Evolutionary conservation across 2,329 filamentous ascomycete species (phyloP).

Genomic region (Aspergillus sp.): DNA sequence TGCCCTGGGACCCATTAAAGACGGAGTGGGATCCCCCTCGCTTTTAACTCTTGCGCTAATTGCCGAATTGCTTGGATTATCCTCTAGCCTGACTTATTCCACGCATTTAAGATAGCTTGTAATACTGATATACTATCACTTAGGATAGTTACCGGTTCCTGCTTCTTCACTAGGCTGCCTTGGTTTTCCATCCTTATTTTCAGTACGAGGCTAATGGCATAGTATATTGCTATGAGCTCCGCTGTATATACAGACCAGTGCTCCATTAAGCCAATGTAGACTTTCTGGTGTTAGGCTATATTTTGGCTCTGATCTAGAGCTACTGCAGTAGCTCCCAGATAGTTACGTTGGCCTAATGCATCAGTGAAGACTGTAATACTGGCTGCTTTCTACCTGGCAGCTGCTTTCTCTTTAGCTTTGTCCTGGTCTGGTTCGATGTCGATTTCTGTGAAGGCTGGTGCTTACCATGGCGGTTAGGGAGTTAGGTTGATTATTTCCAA

Average conservation of each 20-base stretch:
- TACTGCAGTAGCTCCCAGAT: conserved; percentile 16
- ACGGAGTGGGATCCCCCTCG: too few species aligned
- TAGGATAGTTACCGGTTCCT: not conserved
- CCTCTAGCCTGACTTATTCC: too few species aligned
- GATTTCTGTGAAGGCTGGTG: not conserved
- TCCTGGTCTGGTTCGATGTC: not conserved
- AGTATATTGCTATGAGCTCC: conserved; percentile 23
- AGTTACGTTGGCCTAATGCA: conserved; percentile 15
- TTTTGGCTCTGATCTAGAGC: conserved; percentile 16
- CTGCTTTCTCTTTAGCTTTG: not conserved
- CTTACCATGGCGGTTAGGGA: not conserved
- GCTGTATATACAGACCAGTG: conserved; percentile 22
- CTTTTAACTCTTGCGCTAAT: too few species aligned
- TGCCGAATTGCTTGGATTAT: too few species aligned
- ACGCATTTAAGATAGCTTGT: too few species aligned
- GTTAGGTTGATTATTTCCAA: not conserved
- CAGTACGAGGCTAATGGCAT: conserved; percentile 19
- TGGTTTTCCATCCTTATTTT: not conserved
- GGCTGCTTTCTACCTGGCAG: not conserved
- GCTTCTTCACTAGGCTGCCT: not conserved
- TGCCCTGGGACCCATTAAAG: too few species aligned
- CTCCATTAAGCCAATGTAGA: conserved; percentile 20
- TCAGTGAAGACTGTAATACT: conserved; percentile 16
- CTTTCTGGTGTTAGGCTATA: conserved; percentile 15
- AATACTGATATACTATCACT: too few species aligned